These are phyloP conservation scores for Botryotinia narcissicola DNA, from an alignment of 2,329 filamentous ascomycete species.

Conservation along the genomic window DNA sequence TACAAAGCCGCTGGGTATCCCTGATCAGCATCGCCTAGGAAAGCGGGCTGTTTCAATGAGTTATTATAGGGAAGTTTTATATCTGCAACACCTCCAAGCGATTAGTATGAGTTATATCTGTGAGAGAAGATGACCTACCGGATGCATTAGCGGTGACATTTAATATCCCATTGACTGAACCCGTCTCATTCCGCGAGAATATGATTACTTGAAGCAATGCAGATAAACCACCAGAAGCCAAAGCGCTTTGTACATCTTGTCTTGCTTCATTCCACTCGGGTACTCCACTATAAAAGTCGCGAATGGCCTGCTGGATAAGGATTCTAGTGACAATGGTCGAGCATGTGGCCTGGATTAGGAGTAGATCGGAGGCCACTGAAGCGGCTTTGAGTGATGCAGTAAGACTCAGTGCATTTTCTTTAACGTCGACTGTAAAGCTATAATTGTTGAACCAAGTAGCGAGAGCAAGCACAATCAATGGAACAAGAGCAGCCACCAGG, in stretches of 20 bases:
- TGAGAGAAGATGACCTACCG: slow-evolving; percentile 1
- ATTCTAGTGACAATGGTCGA: slow-evolving; percentile 67
- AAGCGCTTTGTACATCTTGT: slow-evolving; percentile 68
- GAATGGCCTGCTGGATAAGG: slow-evolving; percentile 54
- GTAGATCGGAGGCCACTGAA: slow-evolving; percentile 74
- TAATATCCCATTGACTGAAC: slow-evolving; percentile 55
- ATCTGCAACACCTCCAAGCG: slow-evolving; percentile 35
- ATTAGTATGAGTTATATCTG: slow-evolving; percentile 4
- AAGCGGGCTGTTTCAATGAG: slow-evolving; percentile 54
- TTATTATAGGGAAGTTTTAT: slow-evolving; percentile 61
- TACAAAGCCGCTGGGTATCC: slow-evolving; percentile 74
- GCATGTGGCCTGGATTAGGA: slow-evolving; percentile 74
- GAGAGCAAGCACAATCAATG: slow-evolving; percentile 74
- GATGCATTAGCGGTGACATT: slow-evolving; percentile 57
- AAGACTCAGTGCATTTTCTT: slow-evolving; percentile 63
- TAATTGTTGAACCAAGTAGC: slow-evolving; percentile 66
- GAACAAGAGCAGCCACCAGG: slow-evolving; percentile 68
- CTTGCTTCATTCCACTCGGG: slow-evolving; percentile 60
- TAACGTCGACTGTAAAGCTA: slow-evolving; percentile 56
- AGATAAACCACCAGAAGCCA: slow-evolving; percentile 52
- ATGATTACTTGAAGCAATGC: slow-evolving; percentile 69
- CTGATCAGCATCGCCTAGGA: slow-evolving; percentile 54
- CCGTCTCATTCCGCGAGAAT: slow-evolving; percentile 66
- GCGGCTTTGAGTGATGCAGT: slow-evolving; percentile 85
- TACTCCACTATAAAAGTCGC: slow-evolving; percentile 55